Conservation (phyloP, 2,329 filamentous ascomycete species). For the Zasmidium angulare region DNA sequence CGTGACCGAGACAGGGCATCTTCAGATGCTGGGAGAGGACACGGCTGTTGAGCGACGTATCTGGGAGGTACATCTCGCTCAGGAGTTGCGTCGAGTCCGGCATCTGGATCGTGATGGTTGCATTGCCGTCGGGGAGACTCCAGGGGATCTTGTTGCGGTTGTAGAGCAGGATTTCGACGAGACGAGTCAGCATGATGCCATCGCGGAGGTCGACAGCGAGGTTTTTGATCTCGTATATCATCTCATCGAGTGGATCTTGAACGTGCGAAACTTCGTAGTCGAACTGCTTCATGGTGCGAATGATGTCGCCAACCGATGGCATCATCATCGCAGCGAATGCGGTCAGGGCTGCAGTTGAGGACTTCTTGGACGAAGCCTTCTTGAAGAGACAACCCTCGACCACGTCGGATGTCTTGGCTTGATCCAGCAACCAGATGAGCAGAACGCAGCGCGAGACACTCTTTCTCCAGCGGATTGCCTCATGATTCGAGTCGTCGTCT, state of each 20-base stretch:
- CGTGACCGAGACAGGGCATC: conserved; percentile 55
- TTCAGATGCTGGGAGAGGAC: conserved; percentile 59
- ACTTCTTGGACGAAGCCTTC: conserved; percentile 54
- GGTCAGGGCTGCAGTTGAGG: conserved; percentile 55
- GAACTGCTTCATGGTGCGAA: conserved; percentile 55
- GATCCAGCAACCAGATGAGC: conserved; percentile 61
- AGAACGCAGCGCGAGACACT: conserved; percentile 60
- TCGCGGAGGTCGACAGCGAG: conserved; percentile 63
- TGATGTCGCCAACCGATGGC: conserved; percentile 59
- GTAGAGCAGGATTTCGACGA: conserved; percentile 57
- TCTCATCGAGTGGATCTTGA: conserved; percentile 60
- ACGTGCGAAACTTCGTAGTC: conserved; percentile 56
- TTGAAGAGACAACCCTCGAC: conserved; percentile 52
- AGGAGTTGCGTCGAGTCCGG: conserved; percentile 46
- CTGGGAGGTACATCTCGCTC: conserved; percentile 31
- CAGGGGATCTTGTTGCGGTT: neutral
- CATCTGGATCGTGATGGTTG: conserved; percentile 47
- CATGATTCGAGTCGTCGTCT: conserved; percentile 1
- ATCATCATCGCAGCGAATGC: conserved; percentile 55
- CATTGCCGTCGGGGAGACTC: conserved; percentile 27
- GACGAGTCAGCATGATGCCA: conserved; percentile 58
- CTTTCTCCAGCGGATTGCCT: conserved; percentile 47
- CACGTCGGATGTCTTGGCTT: conserved; percentile 44
- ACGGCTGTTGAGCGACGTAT: conserved; percentile 32
- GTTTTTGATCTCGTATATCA: conserved; percentile 58